Evolutionary conservation across 106 monocot species (phyloP).

Genomic region (Xerophyta viscosa): DNA sequence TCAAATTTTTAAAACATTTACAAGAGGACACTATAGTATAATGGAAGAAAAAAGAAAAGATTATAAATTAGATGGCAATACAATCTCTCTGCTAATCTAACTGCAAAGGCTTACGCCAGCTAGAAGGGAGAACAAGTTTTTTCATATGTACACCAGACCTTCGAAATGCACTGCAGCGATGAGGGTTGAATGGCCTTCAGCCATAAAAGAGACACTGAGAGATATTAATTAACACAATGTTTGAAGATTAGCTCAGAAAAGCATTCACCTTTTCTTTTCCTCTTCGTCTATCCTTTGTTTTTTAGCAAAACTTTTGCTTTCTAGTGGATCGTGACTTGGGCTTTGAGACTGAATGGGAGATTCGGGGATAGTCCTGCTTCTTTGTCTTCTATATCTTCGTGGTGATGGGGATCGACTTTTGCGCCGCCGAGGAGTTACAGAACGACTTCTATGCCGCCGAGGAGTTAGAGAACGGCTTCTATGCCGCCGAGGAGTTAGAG

Average conservation of each 20-base stretch:
- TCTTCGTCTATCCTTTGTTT: conserved; percentile 53
- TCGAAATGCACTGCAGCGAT: no score
- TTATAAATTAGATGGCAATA: no score
- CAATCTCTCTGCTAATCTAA: no score
- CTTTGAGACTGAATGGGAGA: conserved; percentile 45
- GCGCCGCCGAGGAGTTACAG: conserved; percentile 56
- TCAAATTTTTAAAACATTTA: no score
- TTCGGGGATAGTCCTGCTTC: conserved; percentile 33
- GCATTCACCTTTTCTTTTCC: conserved; percentile 60
- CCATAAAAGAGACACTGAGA: neutral
- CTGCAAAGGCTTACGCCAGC: no score
- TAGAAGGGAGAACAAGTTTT: no score
- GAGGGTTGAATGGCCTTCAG: no score
- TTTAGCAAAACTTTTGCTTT: conserved; percentile 36
- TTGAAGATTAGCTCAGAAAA: neutral
- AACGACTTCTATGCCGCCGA: conserved; percentile 60
- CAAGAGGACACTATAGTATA: no score
- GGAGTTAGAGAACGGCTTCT: conserved; percentile 65
- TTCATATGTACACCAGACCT: no score
- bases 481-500: conserved; percentile 62
- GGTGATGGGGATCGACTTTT: conserved; percentile 59
- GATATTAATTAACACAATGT: no score
- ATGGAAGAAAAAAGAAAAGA: no score
- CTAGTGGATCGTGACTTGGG: conserved; percentile 28
- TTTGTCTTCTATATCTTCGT: conserved; percentile 36